These are phyloP conservation scores for Tolypocladium pustulatum DNA, from an alignment of 2,329 filamentous ascomycete species.

Conservation along the genomic window DNA sequence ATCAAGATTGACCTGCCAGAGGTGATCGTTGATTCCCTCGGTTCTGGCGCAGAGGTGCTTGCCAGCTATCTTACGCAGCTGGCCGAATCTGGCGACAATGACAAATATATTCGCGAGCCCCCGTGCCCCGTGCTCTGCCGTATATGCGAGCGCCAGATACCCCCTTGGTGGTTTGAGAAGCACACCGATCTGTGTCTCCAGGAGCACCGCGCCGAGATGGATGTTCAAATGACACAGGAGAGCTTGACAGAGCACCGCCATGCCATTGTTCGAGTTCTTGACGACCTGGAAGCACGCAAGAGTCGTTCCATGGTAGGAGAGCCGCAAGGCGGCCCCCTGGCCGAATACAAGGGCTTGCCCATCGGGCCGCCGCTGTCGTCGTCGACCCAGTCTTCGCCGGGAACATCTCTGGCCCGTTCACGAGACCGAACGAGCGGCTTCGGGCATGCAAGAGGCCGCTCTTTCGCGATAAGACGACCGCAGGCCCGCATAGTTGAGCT, in stretches of 20 bases:
- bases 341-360: slow-evolving; percentile 79
- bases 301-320: slow-evolving; percentile 52
- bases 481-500: slow-evolving; percentile 90
- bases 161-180: slow-evolving; percentile 99
- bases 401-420: slow-evolving; percentile 60
- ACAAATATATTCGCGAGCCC: slow-evolving; percentile 65
- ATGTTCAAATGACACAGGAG: slow-evolving; percentile 93
- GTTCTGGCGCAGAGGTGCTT: slow-evolving; percentile 87
- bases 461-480: slow-evolving; percentile 84
- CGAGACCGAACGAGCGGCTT: slow-evolving; percentile 65
- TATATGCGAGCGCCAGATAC: slow-evolving; percentile 94
- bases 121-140: slow-evolving; percentile 87
- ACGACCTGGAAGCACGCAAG: slow-evolving; percentile 74
- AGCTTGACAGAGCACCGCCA: slow-evolving; percentile 86
- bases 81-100: slow-evolving; percentile 71
- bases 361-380: slow-evolving; percentile 70
- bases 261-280: slow-evolving; percentile 87
- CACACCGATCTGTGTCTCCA: slow-evolving; percentile 93
- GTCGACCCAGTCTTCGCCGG: slow-evolving; percentile 60
- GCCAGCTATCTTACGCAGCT: slow-evolving; percentile 87
- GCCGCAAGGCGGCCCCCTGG: slow-evolving; percentile 39
- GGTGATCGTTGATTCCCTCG: slow-evolving; percentile 83
- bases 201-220: slow-evolving; percentile 94
- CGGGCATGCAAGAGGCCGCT: slow-evolving; percentile 71
- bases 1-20: slow-evolving; percentile 91